Evolutionary conservation across 208 protist genomes (phyloP).

Genomic region (Histomonas meleagridis): DNA sequence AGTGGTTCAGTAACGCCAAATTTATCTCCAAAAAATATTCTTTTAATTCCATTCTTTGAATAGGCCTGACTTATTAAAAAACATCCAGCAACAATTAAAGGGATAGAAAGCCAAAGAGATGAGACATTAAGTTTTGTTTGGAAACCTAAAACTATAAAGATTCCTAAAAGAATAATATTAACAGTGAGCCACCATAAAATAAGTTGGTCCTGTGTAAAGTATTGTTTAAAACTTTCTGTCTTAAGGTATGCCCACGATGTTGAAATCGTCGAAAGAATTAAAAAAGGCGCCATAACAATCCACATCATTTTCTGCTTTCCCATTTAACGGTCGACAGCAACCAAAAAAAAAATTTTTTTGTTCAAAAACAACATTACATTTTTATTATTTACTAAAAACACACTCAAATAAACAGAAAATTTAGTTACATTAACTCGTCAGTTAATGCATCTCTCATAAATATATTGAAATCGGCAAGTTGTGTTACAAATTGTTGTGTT

Average conservation of each 20-base stretch:
- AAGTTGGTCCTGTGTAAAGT: constrained; percentile 10
- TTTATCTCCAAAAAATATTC: constrained; percentile 12
- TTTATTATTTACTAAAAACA: no score
- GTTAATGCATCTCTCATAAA: no score
- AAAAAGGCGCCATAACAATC: background rate
- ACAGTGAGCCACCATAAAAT: background rate
- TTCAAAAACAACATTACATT: no score
- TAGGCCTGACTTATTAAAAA: background rate
- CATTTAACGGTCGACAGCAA: no score
- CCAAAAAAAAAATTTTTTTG: no score
- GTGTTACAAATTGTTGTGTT: no score
- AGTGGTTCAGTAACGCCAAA: background rate
- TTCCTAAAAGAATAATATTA: background rate
- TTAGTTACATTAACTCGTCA: no score
- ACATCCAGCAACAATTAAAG: background rate
- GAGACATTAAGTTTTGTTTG: background rate
- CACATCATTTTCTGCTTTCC: background rate
- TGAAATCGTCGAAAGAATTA: background rate
- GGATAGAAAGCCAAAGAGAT: background rate
- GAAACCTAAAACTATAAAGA: background rate
- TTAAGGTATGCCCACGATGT: background rate
- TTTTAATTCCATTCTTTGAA: background rate
- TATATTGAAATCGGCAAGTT: no score
- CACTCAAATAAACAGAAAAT: no score
- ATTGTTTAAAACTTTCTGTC: background rate